Base-by-base conservation (phyloP, 805 yeast genomes). In the Metschnikowia similis region DNA sequence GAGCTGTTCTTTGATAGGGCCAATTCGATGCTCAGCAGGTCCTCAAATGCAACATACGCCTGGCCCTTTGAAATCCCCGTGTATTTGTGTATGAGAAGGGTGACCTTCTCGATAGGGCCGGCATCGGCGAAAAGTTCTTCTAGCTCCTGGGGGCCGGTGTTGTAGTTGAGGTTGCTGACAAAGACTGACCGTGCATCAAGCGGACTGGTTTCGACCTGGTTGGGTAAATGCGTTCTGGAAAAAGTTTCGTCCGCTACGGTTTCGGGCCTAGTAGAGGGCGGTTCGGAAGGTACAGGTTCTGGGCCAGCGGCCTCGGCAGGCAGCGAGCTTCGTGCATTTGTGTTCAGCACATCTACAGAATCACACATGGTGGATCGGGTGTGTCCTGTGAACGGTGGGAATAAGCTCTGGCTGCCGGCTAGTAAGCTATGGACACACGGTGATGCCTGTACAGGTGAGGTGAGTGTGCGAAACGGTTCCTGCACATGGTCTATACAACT, bases 21-120 rank as follows among this genome's bases (percentile, higher is more conserved):
- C 29, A 64, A 64, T 6, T 62, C 57, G 6, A 78, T 83, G 13
- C 76, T 65, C 6, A 67, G 75, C 4, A 54, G 51, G 7, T 62
- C 57, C 11, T 73, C 76, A 59, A 82, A 84, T 56, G 85, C 83
- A 31, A 84, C 70, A 56, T 82, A 84, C 1, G 87, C 89, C 59
- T 79, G 81, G 2, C 87, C 88, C 54, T 75, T 77, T 8, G 81
- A 77, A 16, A 62, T 61, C 0, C 81, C 80, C 1, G 78, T 69
- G 55, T 57, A 66, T 41, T 69, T 69, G 54, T 76, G 77, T 49
- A 70, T 69, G 49, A 81, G 66, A 21, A 82, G 72, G 1, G 86
- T 82, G 9, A 82, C 75, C 54, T 84, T 64, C 52, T 75, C 75
- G 45, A 81, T 74, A 1, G 60, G 61, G 1, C 85, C 85, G 36